A percentile compares a stretch with the other conserved stretches of the same genome.
Evolutionary conservation across 2,329 filamentous ascomycete genomes (phyloP).

Genomic region (Celoporthe dispersa): DNA sequence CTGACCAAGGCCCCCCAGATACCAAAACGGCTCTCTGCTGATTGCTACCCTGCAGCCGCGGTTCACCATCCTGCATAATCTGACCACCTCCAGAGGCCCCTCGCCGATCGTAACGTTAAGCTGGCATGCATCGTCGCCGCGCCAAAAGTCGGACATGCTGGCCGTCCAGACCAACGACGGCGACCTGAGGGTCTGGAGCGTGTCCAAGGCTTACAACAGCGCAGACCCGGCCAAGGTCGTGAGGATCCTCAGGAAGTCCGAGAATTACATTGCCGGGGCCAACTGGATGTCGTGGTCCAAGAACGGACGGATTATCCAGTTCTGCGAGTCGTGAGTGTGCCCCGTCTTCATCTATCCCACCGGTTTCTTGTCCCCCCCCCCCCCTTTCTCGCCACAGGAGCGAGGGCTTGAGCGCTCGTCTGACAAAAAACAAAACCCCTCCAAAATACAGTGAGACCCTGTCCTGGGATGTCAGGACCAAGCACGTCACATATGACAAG

Average conservation of each 20-base stretch:
- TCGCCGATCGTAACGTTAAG: constrained; percentile 85
- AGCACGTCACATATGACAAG: constrained; percentile 87
- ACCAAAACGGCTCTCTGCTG: constrained; percentile 91
- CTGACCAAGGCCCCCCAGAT: constrained; percentile 56
- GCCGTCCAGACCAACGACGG: constrained; percentile 91
- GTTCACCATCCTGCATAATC: constrained; percentile 91
- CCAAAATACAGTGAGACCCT: constrained; percentile 80
- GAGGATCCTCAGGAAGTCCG: constrained; percentile 79
- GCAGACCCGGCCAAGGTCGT: constrained; percentile 86
- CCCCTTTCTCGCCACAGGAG: constrained; percentile 20
- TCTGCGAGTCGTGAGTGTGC: constrained; percentile 83
- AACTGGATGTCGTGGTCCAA: constrained; percentile 99
- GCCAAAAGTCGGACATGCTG: constrained; percentile 97
- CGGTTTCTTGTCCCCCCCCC: too few species aligned
- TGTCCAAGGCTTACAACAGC: constrained; percentile 76
- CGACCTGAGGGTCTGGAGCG: constrained; percentile 94
- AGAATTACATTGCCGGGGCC: constrained; percentile 72
- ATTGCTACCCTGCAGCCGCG: constrained; percentile 87
- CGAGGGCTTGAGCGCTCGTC: constrained; percentile 36
- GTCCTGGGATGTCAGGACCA: constrained; percentile 98
- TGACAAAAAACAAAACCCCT: too few species aligned
- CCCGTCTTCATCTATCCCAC: neutral
- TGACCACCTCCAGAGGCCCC: constrained; percentile 81
- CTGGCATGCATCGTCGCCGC: constrained; percentile 96
- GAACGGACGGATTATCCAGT: constrained; percentile 94